Evolutionary conservation across 768 basidiomycete species (phyloP), one percentile per base, ranked within the genome.

Genomic region (Cubamyces lactineus): DNA sequence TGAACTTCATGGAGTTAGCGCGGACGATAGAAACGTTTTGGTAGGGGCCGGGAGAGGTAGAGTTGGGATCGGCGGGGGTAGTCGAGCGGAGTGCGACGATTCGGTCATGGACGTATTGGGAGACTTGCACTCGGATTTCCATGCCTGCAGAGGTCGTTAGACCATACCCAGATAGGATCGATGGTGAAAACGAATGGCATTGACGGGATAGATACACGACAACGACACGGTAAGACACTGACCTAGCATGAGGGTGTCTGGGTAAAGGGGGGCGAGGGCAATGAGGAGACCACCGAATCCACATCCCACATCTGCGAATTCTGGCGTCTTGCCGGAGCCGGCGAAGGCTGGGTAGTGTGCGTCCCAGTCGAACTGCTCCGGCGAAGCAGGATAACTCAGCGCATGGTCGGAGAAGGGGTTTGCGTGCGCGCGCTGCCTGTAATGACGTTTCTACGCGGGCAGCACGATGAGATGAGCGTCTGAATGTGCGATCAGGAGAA

Each of bases 1-100:
- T 82, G 75, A 98, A 98, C 77, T 98, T 98, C 96, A 98, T 98
- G 49, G 94, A 91, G 73, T 99, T 99, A 15, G 92, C 96, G 52
- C 97, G 88, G 65, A 97, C 90, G 65, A 98, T 86, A 39, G 94
- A 94, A 57, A 97, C 85, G 73, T 98, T 98, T 67, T 92, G 86
- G 74, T 87, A 94, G 45, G 84, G 82, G 2, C 82, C 76, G 1
- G 78, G 71, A 13, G 53, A 34, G 19, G 72, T 43, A 9, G 73
- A 68, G 30, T 59, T 39, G 15, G 64, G 24, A 11, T 66, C 56
- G 12, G 65, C 52, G 2, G 67, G 60, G 15, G 74, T 74, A 50
- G 84, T 84, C 49, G 90, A 79, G n/a, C 97, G 89, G 42, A 95
- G 83, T n/a, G 96, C 97, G 39, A 84, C 77, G 70, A 99, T 97